A percentile compares a stretch with the other conserved stretches of the same genome.
phyloP scores from a whole-genome alignment of 805 yeast genomes.

The Starmerella kuoi region DNA sequence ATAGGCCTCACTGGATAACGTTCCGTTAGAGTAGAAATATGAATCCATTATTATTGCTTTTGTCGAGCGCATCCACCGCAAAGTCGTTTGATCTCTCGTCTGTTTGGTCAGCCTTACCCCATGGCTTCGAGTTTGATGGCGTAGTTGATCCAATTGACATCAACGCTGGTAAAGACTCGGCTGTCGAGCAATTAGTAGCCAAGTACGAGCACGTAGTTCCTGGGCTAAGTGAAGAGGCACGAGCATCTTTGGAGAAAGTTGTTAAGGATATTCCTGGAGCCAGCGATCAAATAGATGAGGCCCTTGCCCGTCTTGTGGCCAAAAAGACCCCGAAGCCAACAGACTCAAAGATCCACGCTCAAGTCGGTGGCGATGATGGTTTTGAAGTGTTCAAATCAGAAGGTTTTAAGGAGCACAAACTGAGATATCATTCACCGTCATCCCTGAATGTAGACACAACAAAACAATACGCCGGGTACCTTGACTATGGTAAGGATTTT shows the following conservation, averaged over 20 bases:
- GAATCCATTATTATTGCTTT: too few relatives aligned
- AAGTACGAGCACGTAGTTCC: slow-evolving; percentile 3
- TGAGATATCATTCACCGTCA: slow-evolving; percentile 33
- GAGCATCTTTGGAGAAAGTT: too few relatives aligned
- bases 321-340: background rate
- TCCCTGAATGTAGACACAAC: slow-evolving; percentile 68
- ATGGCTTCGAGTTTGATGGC: too few relatives aligned
- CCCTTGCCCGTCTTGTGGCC: background rate
- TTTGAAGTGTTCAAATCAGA: background rate
- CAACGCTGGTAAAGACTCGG: background rate
- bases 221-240: background rate
- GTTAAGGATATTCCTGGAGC: slow-evolving; percentile 2
- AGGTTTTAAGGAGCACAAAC: background rate
- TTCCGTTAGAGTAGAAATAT: too few relatives aligned
- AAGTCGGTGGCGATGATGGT: background rate
- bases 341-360: background rate
- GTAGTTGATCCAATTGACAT: too few relatives aligned
- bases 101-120: too few relatives aligned
- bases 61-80: too few relatives aligned
- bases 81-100: too few relatives aligned
- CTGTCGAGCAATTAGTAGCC: background rate
- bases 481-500: slow-evolving; percentile 59
- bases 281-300: slow-evolving; percentile 1
- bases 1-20: too few relatives aligned
- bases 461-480: slow-evolving; percentile 63